phyloP scores from a whole-genome alignment of 805 yeast genomes.

The Candida dajiaensis region DNA sequence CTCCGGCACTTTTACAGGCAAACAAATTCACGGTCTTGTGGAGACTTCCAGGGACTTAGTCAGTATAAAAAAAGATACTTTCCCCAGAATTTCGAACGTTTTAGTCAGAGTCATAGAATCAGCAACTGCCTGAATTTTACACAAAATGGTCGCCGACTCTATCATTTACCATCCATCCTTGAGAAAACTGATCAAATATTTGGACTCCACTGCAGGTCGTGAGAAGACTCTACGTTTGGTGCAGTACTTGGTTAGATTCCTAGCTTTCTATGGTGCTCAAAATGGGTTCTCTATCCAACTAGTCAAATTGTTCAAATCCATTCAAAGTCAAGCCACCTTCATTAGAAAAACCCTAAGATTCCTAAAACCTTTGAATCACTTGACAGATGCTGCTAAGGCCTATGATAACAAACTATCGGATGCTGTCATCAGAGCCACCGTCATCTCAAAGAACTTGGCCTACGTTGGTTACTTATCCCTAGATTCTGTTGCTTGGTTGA shows the following conservation, averaged over 20 bases:
- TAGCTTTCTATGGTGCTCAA: constrained; percentile 54
- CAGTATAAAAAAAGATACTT: neutral
- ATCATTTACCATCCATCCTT: constrained; percentile 71
- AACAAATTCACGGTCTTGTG: neutral
- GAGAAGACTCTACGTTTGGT: constrained; percentile 75
- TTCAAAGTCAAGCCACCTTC: constrained; percentile 59
- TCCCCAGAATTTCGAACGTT: neutral
- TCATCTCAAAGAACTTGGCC: constrained; percentile 51
- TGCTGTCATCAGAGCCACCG: constrained; percentile 44
- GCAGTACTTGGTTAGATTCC: constrained; percentile 75
- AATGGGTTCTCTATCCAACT: constrained; percentile 45
- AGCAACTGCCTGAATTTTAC: no score
- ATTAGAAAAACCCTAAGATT: constrained; percentile 81
- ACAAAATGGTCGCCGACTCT: constrained; percentile 58
- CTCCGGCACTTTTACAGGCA: no score
- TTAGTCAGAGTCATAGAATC: no score
- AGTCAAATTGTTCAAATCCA: constrained; percentile 43
- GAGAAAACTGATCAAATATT: constrained; percentile 51
- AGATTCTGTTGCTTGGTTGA: constrained; percentile 58
- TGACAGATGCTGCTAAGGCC: constrained; percentile 62
- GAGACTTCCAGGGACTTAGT: neutral
- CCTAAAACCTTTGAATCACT: constrained; percentile 71
- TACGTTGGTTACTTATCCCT: constrained; percentile 57
- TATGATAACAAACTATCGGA: constrained; percentile 68
- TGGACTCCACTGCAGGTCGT: constrained; percentile 67